A percentile compares a stretch with the other conserved stretches of the same genome.
These are phyloP conservation scores for Starmera pachycereana DNA, from an alignment of 805 yeast species.

Conservation along the genomic window DNA sequence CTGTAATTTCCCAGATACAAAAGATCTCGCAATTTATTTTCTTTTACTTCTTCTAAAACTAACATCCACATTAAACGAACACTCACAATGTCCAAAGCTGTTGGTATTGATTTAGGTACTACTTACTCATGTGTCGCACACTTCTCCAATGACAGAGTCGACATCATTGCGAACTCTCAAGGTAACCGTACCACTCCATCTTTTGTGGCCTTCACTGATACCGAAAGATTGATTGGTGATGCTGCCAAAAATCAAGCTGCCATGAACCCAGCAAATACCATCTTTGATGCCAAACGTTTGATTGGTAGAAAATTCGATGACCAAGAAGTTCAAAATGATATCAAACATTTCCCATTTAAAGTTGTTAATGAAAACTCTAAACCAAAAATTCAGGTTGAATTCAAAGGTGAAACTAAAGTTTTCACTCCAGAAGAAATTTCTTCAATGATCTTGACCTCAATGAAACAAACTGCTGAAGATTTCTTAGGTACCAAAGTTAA, in stretches of 20 bases:
- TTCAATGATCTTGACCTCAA: constrained; percentile 83
- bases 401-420: constrained; percentile 68
- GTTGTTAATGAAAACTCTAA: constrained; percentile 64
- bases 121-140: constrained; percentile 96
- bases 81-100: constrained; percentile 1
- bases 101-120: constrained; percentile 67
- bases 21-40: too few relatives aligned
- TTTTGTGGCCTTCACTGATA: constrained; percentile 86
- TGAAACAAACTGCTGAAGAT: constrained; percentile 89
- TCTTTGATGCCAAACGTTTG: constrained; percentile 85
- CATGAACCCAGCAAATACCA: constrained; percentile 83
- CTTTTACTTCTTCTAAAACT: too few relatives aligned
- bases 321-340: constrained; percentile 66
- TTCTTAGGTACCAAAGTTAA: constrained; percentile 75
- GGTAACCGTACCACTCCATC: constrained; percentile 98
- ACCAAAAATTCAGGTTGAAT: constrained; percentile 53
- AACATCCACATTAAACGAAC: too few relatives aligned
- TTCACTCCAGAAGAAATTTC: constrained; percentile 94
- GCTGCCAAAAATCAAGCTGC: constrained; percentile 95
- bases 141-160: constrained; percentile 85
- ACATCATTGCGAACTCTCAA: constrained; percentile 94
- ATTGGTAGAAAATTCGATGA: constrained; percentile 86
- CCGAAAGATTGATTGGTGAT: constrained; percentile 30
- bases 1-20: too few relatives aligned
- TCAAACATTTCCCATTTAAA: constrained; percentile 80